phyloP scores from a whole-genome alignment of 331 rosid species.

The Cydonia oblonga region DNA sequence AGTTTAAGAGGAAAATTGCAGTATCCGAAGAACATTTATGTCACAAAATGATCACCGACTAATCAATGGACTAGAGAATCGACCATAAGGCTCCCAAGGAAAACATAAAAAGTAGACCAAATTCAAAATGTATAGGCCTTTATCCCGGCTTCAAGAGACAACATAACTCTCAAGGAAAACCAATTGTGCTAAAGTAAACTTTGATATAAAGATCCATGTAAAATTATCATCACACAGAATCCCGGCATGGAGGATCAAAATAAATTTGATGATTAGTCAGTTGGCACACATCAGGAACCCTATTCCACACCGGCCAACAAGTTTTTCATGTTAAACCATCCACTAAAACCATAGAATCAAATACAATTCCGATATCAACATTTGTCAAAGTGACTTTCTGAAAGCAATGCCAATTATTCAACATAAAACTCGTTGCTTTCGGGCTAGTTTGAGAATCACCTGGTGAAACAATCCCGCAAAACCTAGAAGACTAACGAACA shows the following conservation, averaged over 20 bases:
- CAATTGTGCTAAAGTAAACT: background rate
- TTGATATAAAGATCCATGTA: background rate
- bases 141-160: background rate
- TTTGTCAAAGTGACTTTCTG: background rate
- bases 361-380: background rate
- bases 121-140: background rate
- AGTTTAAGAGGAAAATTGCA: background rate
- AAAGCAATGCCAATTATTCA: background rate
- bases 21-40: background rate
- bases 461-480: background rate
- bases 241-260: background rate
- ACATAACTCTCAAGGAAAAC: background rate
- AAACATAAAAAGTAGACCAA: background rate
- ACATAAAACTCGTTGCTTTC: background rate
- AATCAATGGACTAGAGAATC: background rate
- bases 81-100: background rate
- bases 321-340: background rate
- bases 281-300: background rate
- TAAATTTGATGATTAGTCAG: background rate
- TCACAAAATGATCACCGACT: background rate
- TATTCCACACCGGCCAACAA: background rate
- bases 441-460: background rate
- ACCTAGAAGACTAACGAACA: background rate
- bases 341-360: background rate
- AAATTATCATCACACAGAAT: background rate